Evolutionary conservation across 768 basidiomycete species (phyloP), one percentile per base, ranked within the genome.

Genomic region (Calocera cornea): DNA sequence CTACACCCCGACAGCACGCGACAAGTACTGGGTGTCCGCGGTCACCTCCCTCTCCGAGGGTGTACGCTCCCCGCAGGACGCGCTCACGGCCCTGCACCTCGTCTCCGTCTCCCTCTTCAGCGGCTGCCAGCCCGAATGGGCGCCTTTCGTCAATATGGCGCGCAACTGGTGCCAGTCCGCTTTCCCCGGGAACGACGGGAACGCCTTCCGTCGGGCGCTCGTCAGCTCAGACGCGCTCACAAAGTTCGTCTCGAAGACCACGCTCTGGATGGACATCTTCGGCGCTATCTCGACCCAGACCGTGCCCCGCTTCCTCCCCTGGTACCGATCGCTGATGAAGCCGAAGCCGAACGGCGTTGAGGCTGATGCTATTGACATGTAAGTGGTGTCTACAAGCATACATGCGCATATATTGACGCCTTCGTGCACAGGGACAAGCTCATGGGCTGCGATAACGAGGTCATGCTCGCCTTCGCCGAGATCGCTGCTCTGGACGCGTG

Each of bases 381-480:
- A 29, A 12, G 54, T 31, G 7, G 10, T 10, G 8, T 10, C 19
- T 60, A 27, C 19, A 29, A 60, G 24, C 54, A 27, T 60, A 29
- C 31, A 60, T 60, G 54, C 10, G 54, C 54, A 33, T 27, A 27
- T 60, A 33, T 33, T 60, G 54, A 60, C 31, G 5, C 31, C 7
- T 7, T 29, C 31, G 54, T 31, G 70, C 82, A 82, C 64, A 86
- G 91, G 83, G 87, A 89, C 70, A 75, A 78, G 54, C 76, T 91
- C 68, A 86, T 84, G 27, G 90, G 90, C 33, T 91, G 89, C 78
- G 86, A 90, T 1, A 88, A 92, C 72, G 87, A 87, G 71, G 87
- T 84, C 10, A 76, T 92, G 74, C 82, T 91, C 68, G 87, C 85
- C 40, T 82, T 92, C 68, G 89, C 86, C 27, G 89, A 92, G 73